Evolutionary conservation across 345 rosid species (phyloP).

Genomic region (Acer campestre): DNA sequence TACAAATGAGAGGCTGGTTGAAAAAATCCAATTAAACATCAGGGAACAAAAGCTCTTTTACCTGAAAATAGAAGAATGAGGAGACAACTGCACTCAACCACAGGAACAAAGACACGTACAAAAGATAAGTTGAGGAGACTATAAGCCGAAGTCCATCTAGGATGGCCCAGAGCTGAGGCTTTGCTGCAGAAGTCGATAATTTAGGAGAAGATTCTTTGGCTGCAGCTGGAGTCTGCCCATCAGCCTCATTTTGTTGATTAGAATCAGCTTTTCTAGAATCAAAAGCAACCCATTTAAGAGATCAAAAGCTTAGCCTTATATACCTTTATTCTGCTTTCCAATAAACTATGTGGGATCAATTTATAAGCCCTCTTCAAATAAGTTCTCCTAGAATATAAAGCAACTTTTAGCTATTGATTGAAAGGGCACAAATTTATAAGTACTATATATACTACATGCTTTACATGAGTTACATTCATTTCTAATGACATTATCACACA

Average conservation of each 20-base stretch:
- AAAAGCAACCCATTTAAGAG: constrained; percentile 27
- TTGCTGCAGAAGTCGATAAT: constrained; percentile 42
- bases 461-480: neutral
- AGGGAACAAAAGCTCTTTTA: constrained; percentile 25
- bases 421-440: neutral
- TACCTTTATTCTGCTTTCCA: neutral
- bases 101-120: constrained; percentile 77
- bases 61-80: constrained; percentile 97
- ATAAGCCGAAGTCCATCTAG: constrained; percentile 82
- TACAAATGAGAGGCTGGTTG: neutral
- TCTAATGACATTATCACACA: neutral
- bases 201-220: constrained; percentile 46
- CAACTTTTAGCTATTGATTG: neutral
- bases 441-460: neutral
- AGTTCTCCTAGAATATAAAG: neutral
- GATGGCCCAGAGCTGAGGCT: constrained; percentile 72
- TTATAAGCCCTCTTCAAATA: neutral
- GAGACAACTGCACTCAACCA: constrained; percentile 97
- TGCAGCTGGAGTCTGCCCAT: constrained; percentile 36
- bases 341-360: neutral
- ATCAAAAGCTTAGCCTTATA: constrained; percentile 1
- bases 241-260: constrained; percentile 45
- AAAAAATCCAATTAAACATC: constrained; percentile 10
- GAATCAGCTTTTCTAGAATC: constrained; percentile 45
- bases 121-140: constrained; percentile 73